Conservation (phyloP, 1,139 yeast genomes). For the Taiozyma onychis region DNA sequence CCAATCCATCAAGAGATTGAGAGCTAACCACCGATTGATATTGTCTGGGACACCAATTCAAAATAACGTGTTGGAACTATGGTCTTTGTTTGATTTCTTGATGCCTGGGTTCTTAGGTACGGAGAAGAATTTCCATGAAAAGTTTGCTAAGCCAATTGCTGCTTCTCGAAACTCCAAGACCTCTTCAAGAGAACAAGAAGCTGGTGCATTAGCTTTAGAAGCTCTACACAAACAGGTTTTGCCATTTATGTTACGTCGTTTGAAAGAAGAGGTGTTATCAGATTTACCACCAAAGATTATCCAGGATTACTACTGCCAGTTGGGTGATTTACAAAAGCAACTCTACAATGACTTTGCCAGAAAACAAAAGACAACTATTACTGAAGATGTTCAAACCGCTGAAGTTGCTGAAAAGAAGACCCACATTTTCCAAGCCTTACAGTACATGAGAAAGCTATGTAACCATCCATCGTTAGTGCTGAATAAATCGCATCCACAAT, state of each 20-base stretch:
- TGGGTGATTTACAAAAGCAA: slow-evolving; percentile 84
- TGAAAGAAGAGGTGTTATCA: slow-evolving; percentile 92
- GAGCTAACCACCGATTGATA: slow-evolving; percentile 85
- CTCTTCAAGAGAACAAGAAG: slow-evolving; percentile 92
- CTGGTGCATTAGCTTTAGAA: slow-evolving; percentile 93
- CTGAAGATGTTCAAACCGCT: slow-evolving; percentile 49
- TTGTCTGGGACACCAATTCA: slow-evolving; percentile 98
- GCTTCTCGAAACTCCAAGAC: slow-evolving; percentile 89
- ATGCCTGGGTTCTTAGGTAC: slow-evolving; percentile 99
- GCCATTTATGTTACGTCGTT: slow-evolving; percentile 92
- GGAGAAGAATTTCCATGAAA: slow-evolving; percentile 89
- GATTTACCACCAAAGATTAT: slow-evolving; percentile 98
- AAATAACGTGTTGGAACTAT: slow-evolving; percentile 89
- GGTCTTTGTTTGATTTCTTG: slow-evolving; percentile 95
- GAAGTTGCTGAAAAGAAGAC: slow-evolving; percentile 54
- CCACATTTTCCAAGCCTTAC: slow-evolving; percentile 95
- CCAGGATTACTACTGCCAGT: slow-evolving; percentile 95
- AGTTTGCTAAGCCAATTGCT: slow-evolving; percentile 95
- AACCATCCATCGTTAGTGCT: slow-evolving; percentile 96
- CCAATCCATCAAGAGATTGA: slow-evolving; percentile 74
- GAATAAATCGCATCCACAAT: slow-evolving; percentile 81
- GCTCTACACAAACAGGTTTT: slow-evolving; percentile 94
- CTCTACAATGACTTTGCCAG: slow-evolving; percentile 88
- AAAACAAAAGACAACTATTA: slow-evolving; percentile 72
- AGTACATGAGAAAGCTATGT: slow-evolving; percentile 94